Evolutionary conservation across 805 yeast species (phyloP), one percentile per base, ranked within the genome.

Genomic region (Schwanniomyces yamadae): DNA sequence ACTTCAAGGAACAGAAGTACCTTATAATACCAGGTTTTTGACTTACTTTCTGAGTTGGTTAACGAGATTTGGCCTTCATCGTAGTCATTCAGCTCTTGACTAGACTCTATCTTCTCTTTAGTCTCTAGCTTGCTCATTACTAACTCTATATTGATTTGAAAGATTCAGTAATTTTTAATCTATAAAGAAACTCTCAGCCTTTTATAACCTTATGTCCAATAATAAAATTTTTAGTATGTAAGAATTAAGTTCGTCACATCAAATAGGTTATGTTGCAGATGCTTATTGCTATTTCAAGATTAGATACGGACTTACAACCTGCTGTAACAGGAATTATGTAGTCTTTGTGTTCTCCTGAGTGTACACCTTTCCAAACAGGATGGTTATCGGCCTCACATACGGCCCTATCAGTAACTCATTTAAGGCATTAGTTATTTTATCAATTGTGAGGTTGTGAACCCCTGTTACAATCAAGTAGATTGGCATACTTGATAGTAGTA

Each of bases 1-100:
- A 31, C 34, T 22, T 31, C 34, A 10, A 31, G 8, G 10, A 31
- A 4, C n/a, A 5, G 8, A n/a, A 28, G 23, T 5, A 28, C 7
- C n/a, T 8, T 19, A 6, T n/a, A 13, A 12, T 28, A 28, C 31
- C 31, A 28, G 8, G 31, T 22, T 18, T 18, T 21, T 8, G 23
- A 10, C 10, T 21, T 21, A 21, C 23, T 21, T 8, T 21, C 23
- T 7, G 23, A 21, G 10, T 21, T 21, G 23, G 23, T 21, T 10
- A 21, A 21, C 10, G 23, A 21, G 7, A 21, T 8, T 21, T 21
- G 23, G 7, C 23, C 23, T 10, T 8, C 23, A 21, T 21, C 23
- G 10, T 7, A 21, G 23, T 21, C 23, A 10, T 21, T 21, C 10
- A 21, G 23, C 23, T 21, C 23, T 21, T 21, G 23, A 10, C 23